phyloP scores from a whole-genome alignment of 176 grass and related monocot genomes.

The Lolium rigidum region DNA sequence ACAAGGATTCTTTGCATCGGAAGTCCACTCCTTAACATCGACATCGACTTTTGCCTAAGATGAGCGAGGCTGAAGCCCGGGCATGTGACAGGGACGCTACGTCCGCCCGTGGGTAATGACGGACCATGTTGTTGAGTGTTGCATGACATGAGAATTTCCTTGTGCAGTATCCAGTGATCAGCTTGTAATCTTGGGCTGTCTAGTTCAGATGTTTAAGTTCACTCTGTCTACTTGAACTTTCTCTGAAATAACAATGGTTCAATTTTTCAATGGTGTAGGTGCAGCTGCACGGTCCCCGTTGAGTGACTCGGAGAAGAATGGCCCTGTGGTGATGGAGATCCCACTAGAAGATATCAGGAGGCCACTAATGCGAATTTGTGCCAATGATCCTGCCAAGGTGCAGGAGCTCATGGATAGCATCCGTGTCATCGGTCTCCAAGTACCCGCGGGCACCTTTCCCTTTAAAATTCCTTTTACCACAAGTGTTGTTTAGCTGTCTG shows the following conservation, averaged over 20 bases:
- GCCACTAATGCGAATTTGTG: constrained; percentile 79
- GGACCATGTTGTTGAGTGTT: neutral
- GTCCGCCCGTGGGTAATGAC: too few species aligned
- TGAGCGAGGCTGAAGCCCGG: too few species aligned
- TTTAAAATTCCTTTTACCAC: constrained; percentile 4
- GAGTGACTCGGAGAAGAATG: constrained; percentile 54
- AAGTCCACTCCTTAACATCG: too few species aligned
- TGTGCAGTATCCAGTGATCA: neutral
- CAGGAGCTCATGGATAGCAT: constrained; percentile 95
- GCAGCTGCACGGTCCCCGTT: constrained; percentile 25
- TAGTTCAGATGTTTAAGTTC: neutral
- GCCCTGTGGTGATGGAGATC: constrained; percentile 80
- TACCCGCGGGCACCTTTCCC: constrained; percentile 60
- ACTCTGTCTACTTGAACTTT: neutral
- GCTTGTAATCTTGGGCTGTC: neutral
- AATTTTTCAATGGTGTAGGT: constrained; percentile 17
- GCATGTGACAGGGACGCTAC: too few species aligned
- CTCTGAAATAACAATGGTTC: neutral
- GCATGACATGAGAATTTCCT: neutral
- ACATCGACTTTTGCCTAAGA: too few species aligned
- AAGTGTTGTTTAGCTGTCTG: neutral
- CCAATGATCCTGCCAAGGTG: constrained; percentile 85
- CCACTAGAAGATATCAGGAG: constrained; percentile 76
- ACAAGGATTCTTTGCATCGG: too few species aligned
- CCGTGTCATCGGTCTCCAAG: constrained; percentile 81